A percentile compares a stretch with the other conserved stretches of the same genome.
These are phyloP conservation scores for Colletotrichum tropicale DNA, from an alignment of 2,329 filamentous ascomycete species.

Conservation along the genomic window DNA sequence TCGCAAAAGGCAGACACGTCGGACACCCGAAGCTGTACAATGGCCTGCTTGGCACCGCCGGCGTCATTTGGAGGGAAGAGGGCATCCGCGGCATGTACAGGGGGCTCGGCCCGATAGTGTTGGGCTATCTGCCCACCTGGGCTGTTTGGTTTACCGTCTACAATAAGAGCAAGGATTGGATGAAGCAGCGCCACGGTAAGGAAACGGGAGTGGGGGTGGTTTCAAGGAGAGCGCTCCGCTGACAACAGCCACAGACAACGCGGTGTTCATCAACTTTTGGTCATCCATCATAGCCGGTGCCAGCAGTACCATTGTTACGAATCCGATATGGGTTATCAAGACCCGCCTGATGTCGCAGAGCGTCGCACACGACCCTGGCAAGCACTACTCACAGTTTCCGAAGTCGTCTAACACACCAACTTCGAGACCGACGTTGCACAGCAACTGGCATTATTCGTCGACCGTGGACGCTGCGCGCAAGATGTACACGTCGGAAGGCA, in stretches of 20 bases:
- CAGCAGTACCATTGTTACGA: constrained; percentile 92
- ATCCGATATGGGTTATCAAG: constrained; percentile 99
- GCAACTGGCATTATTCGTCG: constrained; percentile 89
- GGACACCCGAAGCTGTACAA: constrained; percentile 72
- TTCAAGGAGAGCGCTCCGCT: neutral
- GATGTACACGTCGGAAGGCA: constrained; percentile 91
- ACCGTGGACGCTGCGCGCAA: constrained; percentile 92
- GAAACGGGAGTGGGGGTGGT: neutral
- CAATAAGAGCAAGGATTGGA: constrained; percentile 81
- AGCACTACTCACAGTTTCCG: constrained; percentile 49
- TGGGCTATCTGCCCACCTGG: constrained; percentile 97
- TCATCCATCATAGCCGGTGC: constrained; percentile 90
- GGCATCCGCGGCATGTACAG: constrained; percentile 91
- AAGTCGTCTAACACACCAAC: constrained; percentile 59
- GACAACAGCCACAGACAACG: constrained; percentile 62
- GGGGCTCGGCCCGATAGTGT: constrained; percentile 89
- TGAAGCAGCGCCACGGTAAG: constrained; percentile 69
- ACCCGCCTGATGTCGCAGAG: constrained; percentile 97
- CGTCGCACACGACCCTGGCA: constrained; percentile 52
- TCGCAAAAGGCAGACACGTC: constrained; percentile 52
- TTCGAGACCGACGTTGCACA: constrained; percentile 58
- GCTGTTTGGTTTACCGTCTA: constrained; percentile 98
- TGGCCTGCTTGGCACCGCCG: constrained; percentile 85
- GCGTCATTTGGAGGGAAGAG: constrained; percentile 85
- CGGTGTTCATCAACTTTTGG: constrained; percentile 80